These are phyloP conservation scores for Globisporangium cylindrosporum DNA, from an alignment of 352 stramenopile species.

Conservation along the genomic window DNA sequence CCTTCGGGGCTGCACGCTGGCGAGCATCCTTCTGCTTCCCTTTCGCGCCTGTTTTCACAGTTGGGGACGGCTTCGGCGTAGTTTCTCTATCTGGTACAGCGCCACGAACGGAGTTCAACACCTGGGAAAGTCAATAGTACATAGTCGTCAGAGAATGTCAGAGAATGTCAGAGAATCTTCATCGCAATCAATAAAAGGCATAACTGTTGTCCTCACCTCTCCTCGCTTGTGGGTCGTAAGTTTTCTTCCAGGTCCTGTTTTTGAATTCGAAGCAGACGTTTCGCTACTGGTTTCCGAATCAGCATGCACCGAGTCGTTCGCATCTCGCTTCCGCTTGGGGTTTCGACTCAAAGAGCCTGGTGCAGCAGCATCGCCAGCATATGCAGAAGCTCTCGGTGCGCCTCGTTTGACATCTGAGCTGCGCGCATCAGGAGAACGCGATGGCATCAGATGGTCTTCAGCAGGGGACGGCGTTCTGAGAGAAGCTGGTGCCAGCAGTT, in stretches of 20 bases:
- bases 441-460: background rate
- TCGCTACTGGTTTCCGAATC: constrained; percentile 19
- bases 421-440: background rate
- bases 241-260: background rate
- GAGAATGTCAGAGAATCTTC: background rate
- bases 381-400: background rate
- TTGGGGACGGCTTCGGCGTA: constrained; percentile 18
- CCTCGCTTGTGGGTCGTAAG: background rate
- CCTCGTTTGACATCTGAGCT: background rate
- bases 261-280: constrained; percentile 4
- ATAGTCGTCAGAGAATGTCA: background rate
- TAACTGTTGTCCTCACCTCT: background rate
- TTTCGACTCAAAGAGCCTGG: background rate
- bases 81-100: background rate
- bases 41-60: constrained; percentile 21
- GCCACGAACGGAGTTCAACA: background rate
- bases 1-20: constrained; percentile 4
- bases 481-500: background rate
- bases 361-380: background rate
- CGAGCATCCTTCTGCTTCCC: constrained; percentile 8
- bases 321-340: constrained; percentile 33
- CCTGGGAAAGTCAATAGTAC: background rate
- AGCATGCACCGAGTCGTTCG: background rate
- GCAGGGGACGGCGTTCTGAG: background rate
- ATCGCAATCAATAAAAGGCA: background rate